These are phyloP conservation scores for Clarireedia monteithiana DNA, from an alignment of 2,329 filamentous ascomycete species.

Conservation along the genomic window DNA sequence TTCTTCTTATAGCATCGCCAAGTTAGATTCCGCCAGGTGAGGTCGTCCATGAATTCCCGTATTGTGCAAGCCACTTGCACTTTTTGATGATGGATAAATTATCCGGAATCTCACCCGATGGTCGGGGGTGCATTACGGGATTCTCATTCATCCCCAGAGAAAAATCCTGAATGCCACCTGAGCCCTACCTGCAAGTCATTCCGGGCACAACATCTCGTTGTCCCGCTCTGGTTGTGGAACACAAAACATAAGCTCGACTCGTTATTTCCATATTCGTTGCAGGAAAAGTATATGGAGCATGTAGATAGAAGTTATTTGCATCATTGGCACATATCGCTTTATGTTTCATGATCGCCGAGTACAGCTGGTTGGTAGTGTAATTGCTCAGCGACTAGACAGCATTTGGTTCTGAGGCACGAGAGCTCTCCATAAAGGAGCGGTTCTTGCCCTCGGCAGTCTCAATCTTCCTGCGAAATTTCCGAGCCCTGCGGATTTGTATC, in stretches of 20 bases:
- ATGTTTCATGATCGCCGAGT: constrained; percentile 1
- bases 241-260: background rate
- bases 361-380: background rate
- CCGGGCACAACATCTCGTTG: background rate
- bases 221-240: background rate
- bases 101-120: background rate
- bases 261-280: constrained; percentile 7
- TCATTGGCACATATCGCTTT: background rate
- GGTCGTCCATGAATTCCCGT: background rate
- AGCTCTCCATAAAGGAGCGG: background rate
- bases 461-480: constrained; percentile 30
- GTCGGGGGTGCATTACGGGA: too few relatives aligned
- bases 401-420: background rate
- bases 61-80: background rate
- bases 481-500: constrained; percentile 54
- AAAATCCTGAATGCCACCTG: background rate
- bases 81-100: background rate
- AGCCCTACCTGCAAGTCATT: constrained; percentile 5
- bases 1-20: background rate
- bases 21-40: too few relatives aligned
- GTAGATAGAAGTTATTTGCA: background rate
- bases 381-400: background rate
- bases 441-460: background rate
- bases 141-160: background rate
- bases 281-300: background rate